These are phyloP conservation scores for Aspergillus nidulans DNA, from an alignment of 495 filamentous ascomycete genomes.

Conservation along the genomic window DNA sequence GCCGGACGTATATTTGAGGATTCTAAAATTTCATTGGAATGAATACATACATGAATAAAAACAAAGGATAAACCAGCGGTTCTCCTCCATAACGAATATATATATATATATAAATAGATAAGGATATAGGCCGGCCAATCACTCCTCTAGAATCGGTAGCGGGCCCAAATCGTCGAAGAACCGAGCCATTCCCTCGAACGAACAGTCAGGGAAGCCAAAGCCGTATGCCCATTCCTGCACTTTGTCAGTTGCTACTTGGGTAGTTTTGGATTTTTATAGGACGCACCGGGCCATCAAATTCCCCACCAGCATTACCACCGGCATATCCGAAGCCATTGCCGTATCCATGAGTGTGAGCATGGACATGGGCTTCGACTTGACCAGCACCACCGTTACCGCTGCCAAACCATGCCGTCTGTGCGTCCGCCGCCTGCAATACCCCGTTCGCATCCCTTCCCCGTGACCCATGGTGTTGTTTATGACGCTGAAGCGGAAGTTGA, in stretches of 20 bases:
- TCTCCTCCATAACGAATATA: not conserved
- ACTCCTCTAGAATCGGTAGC: conserved; percentile 29
- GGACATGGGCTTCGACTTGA: too few species aligned
- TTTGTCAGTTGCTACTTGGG: too few species aligned
- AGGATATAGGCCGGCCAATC: not conserved
- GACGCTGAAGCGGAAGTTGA: not conserved
- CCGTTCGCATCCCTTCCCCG: not conserved
- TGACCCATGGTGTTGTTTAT: not conserved
- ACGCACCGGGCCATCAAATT: conserved; percentile 32
- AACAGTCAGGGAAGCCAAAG: conserved; percentile 40
- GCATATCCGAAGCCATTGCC: not conserved
- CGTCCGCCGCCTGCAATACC: too few species aligned
- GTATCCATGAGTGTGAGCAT: not conserved
- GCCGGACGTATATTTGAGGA: too few species aligned
- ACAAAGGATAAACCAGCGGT: not conserved
- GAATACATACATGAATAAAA: not conserved
- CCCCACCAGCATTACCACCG: not conserved
- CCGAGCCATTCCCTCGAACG: conserved; percentile 37
- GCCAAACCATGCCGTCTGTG: too few species aligned
- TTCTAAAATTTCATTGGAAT: too few species aligned
- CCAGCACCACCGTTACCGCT: too few species aligned
- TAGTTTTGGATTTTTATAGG: not conserved
- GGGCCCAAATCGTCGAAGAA: conserved; percentile 37
- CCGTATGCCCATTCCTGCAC: conserved; percentile 42
- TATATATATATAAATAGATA: not conserved